A percentile compares a stretch with the other conserved stretches of the same genome.
These are phyloP conservation scores for Neurospora cerealis DNA, from an alignment of 495 filamentous ascomycete species.

Conservation along the genomic window DNA sequence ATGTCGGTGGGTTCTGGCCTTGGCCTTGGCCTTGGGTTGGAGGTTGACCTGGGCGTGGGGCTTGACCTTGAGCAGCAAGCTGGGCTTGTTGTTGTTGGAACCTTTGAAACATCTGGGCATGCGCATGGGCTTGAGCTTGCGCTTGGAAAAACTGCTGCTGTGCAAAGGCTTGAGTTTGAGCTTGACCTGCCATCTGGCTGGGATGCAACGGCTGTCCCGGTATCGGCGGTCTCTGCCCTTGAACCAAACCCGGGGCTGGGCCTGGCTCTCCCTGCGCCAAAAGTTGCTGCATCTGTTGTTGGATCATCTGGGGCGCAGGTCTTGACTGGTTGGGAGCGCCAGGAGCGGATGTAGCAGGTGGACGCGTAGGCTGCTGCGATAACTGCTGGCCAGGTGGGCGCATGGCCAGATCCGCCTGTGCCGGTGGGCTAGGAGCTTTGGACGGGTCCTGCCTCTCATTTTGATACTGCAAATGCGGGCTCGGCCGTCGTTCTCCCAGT, in stretches of 20 bases:
- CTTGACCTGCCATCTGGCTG: neutral
- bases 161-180: neutral
- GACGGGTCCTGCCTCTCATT: neutral
- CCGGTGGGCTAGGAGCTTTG: neutral
- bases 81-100: neutral
- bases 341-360: slow-evolving; percentile 1
- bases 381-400: neutral
- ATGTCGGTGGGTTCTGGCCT: neutral
- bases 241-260: neutral
- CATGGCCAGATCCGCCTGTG: neutral
- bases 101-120: neutral
- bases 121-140: neutral
- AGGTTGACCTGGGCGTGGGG: neutral
- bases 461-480: slow-evolving; percentile 3
- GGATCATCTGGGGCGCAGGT: neutral
- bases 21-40: neutral
- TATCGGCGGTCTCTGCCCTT: neutral
- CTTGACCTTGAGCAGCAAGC: slow-evolving; percentile 2
- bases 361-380: neutral
- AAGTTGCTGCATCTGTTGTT: neutral
- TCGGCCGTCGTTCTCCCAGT: neutral
- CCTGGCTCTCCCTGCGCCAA: neutral
- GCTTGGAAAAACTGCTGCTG: neutral
- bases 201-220: neutral
- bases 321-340: neutral